Evolutionary conservation across 495 filamentous ascomycete species (phyloP).

Genomic region (Cairneyella variabilis): DNA sequence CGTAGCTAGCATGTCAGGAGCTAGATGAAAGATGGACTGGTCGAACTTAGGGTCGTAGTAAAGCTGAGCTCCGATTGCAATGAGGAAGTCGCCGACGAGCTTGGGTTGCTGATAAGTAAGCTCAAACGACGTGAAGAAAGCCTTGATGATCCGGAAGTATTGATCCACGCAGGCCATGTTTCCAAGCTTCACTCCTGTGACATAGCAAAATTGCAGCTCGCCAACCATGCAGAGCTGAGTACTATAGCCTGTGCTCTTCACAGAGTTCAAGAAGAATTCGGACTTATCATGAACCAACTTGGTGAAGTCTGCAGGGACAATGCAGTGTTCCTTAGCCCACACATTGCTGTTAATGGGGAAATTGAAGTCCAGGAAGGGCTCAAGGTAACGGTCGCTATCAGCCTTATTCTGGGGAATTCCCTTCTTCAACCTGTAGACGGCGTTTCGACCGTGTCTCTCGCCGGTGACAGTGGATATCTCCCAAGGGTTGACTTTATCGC

Average conservation of each 20-base stretch:
- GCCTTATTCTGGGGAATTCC: too few relatives aligned
- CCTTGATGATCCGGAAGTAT: constrained; percentile 71
- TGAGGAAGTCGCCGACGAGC: neutral
- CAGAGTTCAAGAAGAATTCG: constrained; percentile 27
- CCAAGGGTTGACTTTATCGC: constrained; percentile 42
- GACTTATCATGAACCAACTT: constrained; percentile 46
- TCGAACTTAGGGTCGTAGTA: too few relatives aligned
- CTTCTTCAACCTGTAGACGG: neutral
- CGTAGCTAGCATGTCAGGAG: too few relatives aligned
- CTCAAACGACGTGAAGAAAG: neutral
- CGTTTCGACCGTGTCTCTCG: constrained; percentile 25
- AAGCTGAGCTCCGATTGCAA: neutral
- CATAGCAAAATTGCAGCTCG: constrained; percentile 81
- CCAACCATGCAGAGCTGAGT: too few relatives aligned
- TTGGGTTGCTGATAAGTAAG: neutral
- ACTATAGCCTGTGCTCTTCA: constrained; percentile 47
- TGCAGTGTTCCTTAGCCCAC: neutral
- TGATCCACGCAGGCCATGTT: constrained; percentile 86
- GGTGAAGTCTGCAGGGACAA: neutral
- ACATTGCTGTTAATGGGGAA: constrained; percentile 43
- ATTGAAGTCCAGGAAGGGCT: too few relatives aligned
- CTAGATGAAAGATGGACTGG: too few relatives aligned
- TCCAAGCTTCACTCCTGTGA: constrained; percentile 75
- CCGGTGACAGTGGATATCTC: constrained; percentile 47
- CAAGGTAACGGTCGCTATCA: too few relatives aligned